phyloP scores from a whole-genome alignment of 805 yeast genomes.

The Candida taoyuanica region DNA sequence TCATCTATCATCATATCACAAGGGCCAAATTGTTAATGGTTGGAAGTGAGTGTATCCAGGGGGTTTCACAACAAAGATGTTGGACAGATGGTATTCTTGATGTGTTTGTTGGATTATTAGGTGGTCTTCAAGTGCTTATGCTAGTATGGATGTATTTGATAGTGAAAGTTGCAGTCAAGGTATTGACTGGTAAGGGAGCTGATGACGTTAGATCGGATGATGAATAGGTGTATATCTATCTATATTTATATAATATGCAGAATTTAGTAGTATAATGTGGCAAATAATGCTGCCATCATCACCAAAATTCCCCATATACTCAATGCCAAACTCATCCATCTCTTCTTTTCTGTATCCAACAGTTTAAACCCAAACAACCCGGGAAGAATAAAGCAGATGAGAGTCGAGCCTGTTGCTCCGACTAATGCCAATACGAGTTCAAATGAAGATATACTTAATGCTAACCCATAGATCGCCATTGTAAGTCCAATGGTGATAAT shows the following conservation, averaged over 20 bases:
- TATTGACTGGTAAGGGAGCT: constrained; percentile 68
- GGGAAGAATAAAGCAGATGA: constrained; percentile 73
- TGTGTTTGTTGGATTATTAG: constrained; percentile 50
- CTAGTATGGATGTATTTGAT: constrained; percentile 75
- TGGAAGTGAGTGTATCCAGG: constrained; percentile 37
- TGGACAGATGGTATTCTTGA: constrained; percentile 41
- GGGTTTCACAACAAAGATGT: constrained; percentile 39
- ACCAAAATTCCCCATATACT: constrained; percentile 66
- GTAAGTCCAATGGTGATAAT: constrained; percentile 45
- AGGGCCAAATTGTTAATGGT: constrained; percentile 43
- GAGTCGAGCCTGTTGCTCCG: constrained; percentile 81
- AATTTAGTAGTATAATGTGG: constrained; percentile 26
- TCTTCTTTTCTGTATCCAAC: constrained; percentile 31
- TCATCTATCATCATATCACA: constrained; percentile 54
- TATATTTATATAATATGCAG: background rate
- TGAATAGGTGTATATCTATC: constrained; percentile 41
- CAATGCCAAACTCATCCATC: constrained; percentile 49
- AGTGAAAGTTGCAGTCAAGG: constrained; percentile 61
- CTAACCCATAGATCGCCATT: constrained; percentile 46
- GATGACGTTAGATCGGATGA: constrained; percentile 85
- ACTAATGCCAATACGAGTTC: constrained; percentile 68
- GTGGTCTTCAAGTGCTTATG: constrained; percentile 61
- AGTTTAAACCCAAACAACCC: constrained; percentile 66
- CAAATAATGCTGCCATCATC: constrained; percentile 59
- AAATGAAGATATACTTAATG: constrained; percentile 56